phyloP scores from a whole-genome alignment of 129 eudicot species.

The Pittosporum tobira region DNA sequence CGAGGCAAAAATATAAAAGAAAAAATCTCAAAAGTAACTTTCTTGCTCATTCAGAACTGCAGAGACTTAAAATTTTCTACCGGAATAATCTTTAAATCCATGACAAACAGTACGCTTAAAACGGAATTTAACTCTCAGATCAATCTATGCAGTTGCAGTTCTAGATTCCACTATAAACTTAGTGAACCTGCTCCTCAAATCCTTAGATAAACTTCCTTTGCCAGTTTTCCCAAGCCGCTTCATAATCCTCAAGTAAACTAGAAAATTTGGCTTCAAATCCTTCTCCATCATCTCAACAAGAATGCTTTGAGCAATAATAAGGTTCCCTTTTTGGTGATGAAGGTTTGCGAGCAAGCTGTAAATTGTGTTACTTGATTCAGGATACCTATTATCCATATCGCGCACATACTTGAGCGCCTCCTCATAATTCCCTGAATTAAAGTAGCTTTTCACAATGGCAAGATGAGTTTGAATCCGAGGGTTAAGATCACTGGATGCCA shows the following conservation, averaged over 20 bases:
- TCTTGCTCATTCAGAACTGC: not conserved
- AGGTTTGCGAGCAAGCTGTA: conserved; percentile 56
- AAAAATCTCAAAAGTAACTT: not conserved
- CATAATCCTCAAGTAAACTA: conserved; percentile 21
- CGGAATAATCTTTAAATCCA: not conserved
- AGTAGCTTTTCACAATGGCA: conserved; percentile 48
- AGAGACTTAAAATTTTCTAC: not conserved
- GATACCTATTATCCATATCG: conserved; percentile 24
- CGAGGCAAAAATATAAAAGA: not conserved
- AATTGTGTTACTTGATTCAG: conserved; percentile 26
- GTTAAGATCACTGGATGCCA: conserved; percentile 29
- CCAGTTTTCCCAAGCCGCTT: conserved; percentile 35
- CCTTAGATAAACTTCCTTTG: conserved; percentile 33
- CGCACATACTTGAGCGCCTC: conserved; percentile 43
- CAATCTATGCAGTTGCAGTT: not conserved
- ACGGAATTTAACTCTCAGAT: not conserved
- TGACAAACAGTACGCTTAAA: not conserved
- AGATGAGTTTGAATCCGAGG: conserved; percentile 50
- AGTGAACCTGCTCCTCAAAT: conserved; percentile 32
- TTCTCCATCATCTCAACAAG: conserved; percentile 72
- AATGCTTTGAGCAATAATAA: conserved; percentile 34
- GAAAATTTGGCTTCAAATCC: conserved; percentile 49
- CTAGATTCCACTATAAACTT: conserved; percentile 19
- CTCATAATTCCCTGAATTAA: conserved; percentile 32
- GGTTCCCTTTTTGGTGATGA: conserved; percentile 41